Conservation (phyloP, 2,329 filamentous ascomycete species). For the Byssoonygena ceratinophila region DNA sequence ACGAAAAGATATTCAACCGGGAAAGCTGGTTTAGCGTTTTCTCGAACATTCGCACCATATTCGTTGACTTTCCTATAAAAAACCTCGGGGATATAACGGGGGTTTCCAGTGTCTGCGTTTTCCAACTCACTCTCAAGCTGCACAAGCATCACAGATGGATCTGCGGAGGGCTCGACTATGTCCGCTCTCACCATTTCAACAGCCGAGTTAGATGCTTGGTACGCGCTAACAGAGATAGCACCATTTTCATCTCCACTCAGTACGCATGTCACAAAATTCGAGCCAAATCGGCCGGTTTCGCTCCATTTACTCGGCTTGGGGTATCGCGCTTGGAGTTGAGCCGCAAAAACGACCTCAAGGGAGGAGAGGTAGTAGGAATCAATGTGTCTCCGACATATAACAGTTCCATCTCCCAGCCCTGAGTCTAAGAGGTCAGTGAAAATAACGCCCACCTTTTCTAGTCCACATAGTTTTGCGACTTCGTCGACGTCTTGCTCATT, state of each 20-base stretch:
- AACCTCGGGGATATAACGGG: constrained; percentile 90
- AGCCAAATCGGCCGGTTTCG: constrained; percentile 85
- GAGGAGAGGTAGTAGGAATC: constrained; percentile 93
- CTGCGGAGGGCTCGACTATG: constrained; percentile 87
- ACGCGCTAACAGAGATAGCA: constrained; percentile 78
- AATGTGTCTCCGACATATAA: constrained; percentile 88
- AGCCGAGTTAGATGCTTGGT: constrained; percentile 89
- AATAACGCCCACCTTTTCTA: constrained; percentile 83
- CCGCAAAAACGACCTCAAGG: constrained; percentile 79
- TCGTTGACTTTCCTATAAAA: constrained; percentile 95
- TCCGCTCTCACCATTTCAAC: constrained; percentile 96
- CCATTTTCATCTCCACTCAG: constrained; percentile 86
- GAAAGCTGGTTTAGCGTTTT: constrained; percentile 93
- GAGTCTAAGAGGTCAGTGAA: constrained; percentile 86
- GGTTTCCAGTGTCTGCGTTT: constrained; percentile 46
- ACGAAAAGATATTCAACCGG: constrained; percentile 94
- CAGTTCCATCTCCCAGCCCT: constrained; percentile 68
- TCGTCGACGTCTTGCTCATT: constrained; percentile 73
- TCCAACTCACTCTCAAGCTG: constrained; percentile 83
- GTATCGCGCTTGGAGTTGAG: constrained; percentile 75
- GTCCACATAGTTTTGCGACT: constrained; percentile 68
- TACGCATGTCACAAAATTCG: constrained; percentile 93
- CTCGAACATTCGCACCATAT: constrained; percentile 89
- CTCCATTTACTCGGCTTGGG: constrained; percentile 94
- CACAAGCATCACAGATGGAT: constrained; percentile 88